phyloP scores from a whole-genome alignment of 2,329 filamentous ascomycete species.

The Trichothecium sympodiale region DNA sequence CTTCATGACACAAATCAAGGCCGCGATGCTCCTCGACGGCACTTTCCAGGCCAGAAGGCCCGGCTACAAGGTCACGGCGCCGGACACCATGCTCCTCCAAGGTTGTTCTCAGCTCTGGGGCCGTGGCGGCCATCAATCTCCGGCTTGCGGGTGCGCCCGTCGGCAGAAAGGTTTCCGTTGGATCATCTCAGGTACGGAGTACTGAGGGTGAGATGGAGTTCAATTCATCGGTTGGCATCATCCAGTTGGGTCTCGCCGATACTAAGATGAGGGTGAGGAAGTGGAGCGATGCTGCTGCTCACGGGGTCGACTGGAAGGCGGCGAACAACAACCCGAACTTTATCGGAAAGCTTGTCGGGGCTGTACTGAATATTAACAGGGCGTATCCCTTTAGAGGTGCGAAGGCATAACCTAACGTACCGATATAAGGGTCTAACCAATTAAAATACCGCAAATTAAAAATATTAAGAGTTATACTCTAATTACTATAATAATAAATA shows the following conservation, averaged over 20 bases:
- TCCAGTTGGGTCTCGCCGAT: neutral
- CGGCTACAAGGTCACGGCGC: constrained; percentile 12
- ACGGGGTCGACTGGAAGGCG: neutral
- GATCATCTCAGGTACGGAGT: constrained; percentile 19
- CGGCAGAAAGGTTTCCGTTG: constrained; percentile 12
- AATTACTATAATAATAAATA: too few species aligned
- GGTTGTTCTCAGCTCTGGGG: constrained; percentile 16
- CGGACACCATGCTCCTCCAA: constrained; percentile 20
- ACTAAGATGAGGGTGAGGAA: neutral
- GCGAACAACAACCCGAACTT: neutral
- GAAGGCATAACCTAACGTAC: too few species aligned
- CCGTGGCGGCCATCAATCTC: constrained; percentile 13
- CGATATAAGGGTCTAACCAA: too few species aligned
- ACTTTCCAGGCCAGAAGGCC: constrained; percentile 10
- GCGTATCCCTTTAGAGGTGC: too few species aligned
- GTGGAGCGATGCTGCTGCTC: neutral
- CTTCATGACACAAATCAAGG: constrained; percentile 12
- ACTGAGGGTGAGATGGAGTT: constrained; percentile 20
- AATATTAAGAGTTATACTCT: too few species aligned
- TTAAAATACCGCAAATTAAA: too few species aligned
- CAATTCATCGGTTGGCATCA: constrained; percentile 1
- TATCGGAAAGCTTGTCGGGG: too few species aligned
- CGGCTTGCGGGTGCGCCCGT: constrained; percentile 11
- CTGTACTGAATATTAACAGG: neutral
- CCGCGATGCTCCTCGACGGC: constrained; percentile 9